Evolutionary conservation across 352 stramenopile species (phyloP).

Genomic region (Phytophthora aleatoria): DNA sequence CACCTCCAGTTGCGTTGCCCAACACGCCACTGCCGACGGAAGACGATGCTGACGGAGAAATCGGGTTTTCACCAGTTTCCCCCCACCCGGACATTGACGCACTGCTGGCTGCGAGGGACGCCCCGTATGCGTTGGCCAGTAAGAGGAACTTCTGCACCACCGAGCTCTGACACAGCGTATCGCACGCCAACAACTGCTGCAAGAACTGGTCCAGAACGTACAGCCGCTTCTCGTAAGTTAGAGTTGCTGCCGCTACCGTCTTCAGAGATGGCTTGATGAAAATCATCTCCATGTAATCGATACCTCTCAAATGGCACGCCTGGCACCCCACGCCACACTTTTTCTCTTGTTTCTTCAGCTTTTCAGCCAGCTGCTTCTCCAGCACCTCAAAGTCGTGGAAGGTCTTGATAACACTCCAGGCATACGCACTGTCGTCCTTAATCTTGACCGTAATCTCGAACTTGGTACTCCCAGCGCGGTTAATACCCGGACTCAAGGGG

Average conservation of each 20-base stretch:
- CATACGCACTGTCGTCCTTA: constrained; percentile 55
- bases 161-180: constrained; percentile 79
- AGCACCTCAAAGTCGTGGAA: constrained; percentile 76
- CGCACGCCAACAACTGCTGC: constrained; percentile 68
- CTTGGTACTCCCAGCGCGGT: constrained; percentile 26
- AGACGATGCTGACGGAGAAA: constrained; percentile 19
- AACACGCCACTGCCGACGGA: constrained; percentile 9
- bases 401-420: constrained; percentile 72
- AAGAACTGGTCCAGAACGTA: constrained; percentile 72
- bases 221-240: constrained; percentile 71
- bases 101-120: constrained; percentile 9
- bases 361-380: constrained; percentile 69
- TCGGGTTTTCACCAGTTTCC: constrained; percentile 23
- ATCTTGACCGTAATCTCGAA: constrained; percentile 73
- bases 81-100: constrained; percentile 21
- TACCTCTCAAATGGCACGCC: constrained; percentile 62
- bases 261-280: constrained; percentile 54
- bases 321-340: constrained; percentile 49
- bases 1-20: constrained; percentile 19
- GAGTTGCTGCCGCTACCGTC: constrained; percentile 35
- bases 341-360: constrained; percentile 76
- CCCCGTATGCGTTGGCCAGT: constrained; percentile 40
- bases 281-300: constrained; percentile 73
- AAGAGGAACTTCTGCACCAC: constrained; percentile 77
- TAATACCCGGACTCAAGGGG: constrained; percentile 16